These are phyloP conservation scores for Alternaria tenuissima DNA, from an alignment of 2,329 filamentous ascomycete species.

Conservation along the genomic window DNA sequence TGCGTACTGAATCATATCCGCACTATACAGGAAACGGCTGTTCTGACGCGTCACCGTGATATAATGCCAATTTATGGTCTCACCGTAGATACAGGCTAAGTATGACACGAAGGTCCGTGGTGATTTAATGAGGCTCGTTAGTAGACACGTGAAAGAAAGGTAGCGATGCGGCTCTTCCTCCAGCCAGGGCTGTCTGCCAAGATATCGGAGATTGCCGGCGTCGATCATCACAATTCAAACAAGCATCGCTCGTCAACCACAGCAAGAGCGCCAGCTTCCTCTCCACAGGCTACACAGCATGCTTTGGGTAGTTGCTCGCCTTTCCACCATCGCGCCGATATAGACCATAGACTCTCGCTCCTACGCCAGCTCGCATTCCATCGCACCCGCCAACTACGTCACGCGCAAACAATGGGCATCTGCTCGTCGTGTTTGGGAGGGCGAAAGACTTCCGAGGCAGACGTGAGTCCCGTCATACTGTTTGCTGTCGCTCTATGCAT, in stretches of 20 bases:
- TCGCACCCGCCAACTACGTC: constrained; percentile 3
- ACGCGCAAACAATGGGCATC: constrained; percentile 55
- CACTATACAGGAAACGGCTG: background rate
- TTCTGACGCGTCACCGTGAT: background rate
- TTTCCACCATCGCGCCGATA: constrained; percentile 9
- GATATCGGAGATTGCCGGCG: constrained; percentile 9
- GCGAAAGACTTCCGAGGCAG: constrained; percentile 54
- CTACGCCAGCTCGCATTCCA: background rate
- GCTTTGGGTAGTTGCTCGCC: constrained; percentile 15
- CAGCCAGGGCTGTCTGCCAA: constrained; percentile 2
- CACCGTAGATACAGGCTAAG: background rate
- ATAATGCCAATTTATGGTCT: background rate
- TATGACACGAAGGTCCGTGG: background rate
- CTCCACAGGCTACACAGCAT: constrained; percentile 21
- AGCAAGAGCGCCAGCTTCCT: constrained; percentile 23
- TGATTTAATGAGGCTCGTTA: background rate
- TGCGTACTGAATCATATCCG: background rate
- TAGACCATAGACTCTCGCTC: background rate
- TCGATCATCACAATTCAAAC: constrained; percentile 17
- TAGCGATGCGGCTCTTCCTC: constrained; percentile 1
- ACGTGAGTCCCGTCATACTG: constrained; percentile 47
- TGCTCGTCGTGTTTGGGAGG: constrained; percentile 60
- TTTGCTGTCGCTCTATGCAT: constrained; percentile 3
- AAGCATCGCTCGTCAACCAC: constrained; percentile 4
- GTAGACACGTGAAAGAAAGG: background rate